Base-by-base conservation (phyloP, 2,329 filamentous ascomycete genomes). In the Pseudocercospora cruenta region DNA sequence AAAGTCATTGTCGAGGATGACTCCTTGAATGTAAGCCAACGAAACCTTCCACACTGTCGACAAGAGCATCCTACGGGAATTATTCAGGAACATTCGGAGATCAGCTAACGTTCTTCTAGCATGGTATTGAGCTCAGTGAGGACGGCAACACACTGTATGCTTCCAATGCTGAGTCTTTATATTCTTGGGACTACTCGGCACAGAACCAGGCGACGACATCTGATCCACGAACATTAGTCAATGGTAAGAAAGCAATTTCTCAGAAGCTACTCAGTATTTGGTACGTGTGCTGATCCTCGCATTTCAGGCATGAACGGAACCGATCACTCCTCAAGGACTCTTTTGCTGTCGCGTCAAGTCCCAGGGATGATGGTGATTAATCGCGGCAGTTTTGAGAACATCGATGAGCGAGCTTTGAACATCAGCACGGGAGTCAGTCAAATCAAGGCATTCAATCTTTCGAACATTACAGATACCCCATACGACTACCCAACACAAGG, bases 261-360 rank as follows among this genome's bases (percentile, higher is more conserved):
- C 1, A 16, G 14, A 16, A n/a, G 36, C 36, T 6, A 39, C 14
- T 7, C 36, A 2, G 6, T 16, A n/a, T 39, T 39, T 39, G 36
- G 5, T 12, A 10, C 14, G 3, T 24, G 3, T 31, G 21, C n/a
- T 26, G n/a, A 19, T 26, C 9, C 19, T 31, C 16, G 26, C 8
- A n/a, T n/a, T 26, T 24, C 10, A 26, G 24, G 39, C 10, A 47
- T 28, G 43, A 51, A 54, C 14, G 79, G 84, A 65, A 77, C 80
- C 4, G 89, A 88, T 58, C 89, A 92, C 71, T 85, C 82, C 5
- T 90, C 89, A 0, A 84, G 91, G 39, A 92, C 90, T 0, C 80
- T 93, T 1, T 82, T 91, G 45, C 78, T 90, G 14, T 88, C 90
- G 0, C 75, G 80, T 16, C 82, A 82, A 33, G 78, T 82, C 7